A percentile compares a stretch with the other conserved stretches of the same genome.
Evolutionary conservation across 2,329 filamentous ascomycete genomes (phyloP).

Genomic region (Colletotrichum graminicola): DNA sequence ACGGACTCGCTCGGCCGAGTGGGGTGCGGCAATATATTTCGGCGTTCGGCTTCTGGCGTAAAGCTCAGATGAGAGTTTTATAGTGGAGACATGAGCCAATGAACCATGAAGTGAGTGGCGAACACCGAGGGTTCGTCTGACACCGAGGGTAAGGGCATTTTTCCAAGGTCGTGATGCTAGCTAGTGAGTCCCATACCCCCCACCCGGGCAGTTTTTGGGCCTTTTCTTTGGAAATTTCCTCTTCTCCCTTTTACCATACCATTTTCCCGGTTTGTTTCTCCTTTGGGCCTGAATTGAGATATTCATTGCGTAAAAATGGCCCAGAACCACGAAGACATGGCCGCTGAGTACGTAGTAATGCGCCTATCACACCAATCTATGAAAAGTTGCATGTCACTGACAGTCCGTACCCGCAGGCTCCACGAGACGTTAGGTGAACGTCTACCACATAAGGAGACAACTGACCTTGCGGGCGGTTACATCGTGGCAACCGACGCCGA

Average conservation of each 20-base stretch:
- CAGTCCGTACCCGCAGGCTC: conserved; percentile 44
- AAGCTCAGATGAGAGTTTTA: conserved; percentile 27
- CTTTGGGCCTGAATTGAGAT: conserved; percentile 11
- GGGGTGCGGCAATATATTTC: conserved; percentile 15
- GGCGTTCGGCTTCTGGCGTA: conserved; percentile 28
- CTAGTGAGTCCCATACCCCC: conserved; percentile 25
- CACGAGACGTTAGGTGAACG: conserved; percentile 47
- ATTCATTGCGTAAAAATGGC: conserved; percentile 47
- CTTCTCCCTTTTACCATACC: conserved; percentile 28
- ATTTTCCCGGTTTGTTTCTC: conserved; percentile 18
- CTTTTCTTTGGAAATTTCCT: conserved; percentile 25
- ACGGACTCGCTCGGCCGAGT: conserved; percentile 38
- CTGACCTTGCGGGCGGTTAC: conserved; percentile 46
- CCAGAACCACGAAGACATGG: conserved; percentile 51
- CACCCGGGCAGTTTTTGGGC: conserved; percentile 13
- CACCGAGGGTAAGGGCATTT: conserved; percentile 34
- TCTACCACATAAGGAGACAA: conserved; percentile 44
- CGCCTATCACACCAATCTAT: conserved; percentile 17
- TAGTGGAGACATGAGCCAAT: conserved; percentile 9
- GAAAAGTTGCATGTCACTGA: conserved; percentile 8
- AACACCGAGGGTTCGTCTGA: conserved; percentile 32
- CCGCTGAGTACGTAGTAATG: conserved; percentile 49
- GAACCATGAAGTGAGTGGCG: conserved; percentile 4
- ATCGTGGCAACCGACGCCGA: conserved; percentile 46
- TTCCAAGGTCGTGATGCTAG: conserved; percentile 19